A percentile compares a stretch with the other conserved stretches of the same genome.
These are phyloP conservation scores for Exophiala sideris DNA, from an alignment of 2,329 filamentous ascomycete genomes.

Conservation along the genomic window DNA sequence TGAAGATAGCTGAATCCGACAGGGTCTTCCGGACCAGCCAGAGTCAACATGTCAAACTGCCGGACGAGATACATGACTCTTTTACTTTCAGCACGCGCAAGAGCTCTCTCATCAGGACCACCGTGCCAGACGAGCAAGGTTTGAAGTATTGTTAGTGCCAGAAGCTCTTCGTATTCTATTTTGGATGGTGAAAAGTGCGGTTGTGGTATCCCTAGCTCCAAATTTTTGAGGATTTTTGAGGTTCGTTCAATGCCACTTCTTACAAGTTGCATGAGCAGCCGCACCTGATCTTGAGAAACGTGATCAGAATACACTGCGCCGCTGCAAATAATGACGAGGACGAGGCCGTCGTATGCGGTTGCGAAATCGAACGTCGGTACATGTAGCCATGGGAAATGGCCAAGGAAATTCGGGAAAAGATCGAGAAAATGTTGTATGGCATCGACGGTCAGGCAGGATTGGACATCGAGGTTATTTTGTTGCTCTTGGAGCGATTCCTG, in stretches of 20 bases:
- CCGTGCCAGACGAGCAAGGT: conserved; percentile 68
- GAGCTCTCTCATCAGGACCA: conserved; percentile 61
- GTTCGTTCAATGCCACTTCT: conserved; percentile 42
- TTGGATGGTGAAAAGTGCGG: conserved; percentile 44
- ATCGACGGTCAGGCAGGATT: conserved; percentile 60
- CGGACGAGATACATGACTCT: conserved; percentile 47
- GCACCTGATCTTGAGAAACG: conserved; percentile 58
- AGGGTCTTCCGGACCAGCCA: conserved; percentile 47
- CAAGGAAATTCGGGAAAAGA: conserved; percentile 68
- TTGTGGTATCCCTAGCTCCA: conserved; percentile 18
- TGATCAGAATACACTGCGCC: conserved; percentile 71
- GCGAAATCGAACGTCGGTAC: conserved; percentile 67
- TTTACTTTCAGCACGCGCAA: conserved; percentile 51
- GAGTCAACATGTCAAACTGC: conserved; percentile 54
- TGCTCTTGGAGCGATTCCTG: conserved; percentile 55
- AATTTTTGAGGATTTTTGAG: conserved; percentile 26
- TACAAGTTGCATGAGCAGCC: conserved; percentile 65
- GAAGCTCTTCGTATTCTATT: conserved; percentile 54
- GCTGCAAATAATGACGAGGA: conserved; percentile 68
- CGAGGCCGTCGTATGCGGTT: conserved; percentile 63
- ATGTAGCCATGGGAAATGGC: conserved; percentile 71
- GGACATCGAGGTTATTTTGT: conserved; percentile 49
- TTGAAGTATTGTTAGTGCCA: conserved; percentile 62
- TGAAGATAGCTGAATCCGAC: conserved; percentile 59
- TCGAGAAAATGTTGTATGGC: conserved; percentile 69